Percentiles rank a stretch among this genome's conserved stretches.
These are phyloP conservation scores for Phlebopus sp. DNA, from an alignment of 1,284 basidiomycete species.

Conservation along the genomic window DNA sequence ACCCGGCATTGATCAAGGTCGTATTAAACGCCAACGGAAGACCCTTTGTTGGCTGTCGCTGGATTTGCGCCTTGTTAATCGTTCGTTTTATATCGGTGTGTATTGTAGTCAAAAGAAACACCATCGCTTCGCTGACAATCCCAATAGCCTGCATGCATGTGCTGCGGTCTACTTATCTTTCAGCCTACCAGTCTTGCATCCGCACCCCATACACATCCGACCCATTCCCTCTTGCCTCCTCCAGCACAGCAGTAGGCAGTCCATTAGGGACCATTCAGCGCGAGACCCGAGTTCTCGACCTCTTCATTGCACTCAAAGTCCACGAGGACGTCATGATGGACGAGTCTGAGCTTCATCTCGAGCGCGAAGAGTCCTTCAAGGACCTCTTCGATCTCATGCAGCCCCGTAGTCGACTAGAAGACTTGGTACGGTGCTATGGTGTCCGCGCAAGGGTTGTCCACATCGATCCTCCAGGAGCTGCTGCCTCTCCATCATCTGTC, in stretches of 20 bases:
- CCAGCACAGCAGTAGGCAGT: slow-evolving; percentile 27
- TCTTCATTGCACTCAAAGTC: slow-evolving; percentile 74
- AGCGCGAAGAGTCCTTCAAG: slow-evolving; percentile 67
- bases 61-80: slow-evolving; percentile 62
- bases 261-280: slow-evolving; percentile 44
- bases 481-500: no score
- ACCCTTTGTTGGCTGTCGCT: slow-evolving; percentile 66
- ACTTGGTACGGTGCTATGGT: slow-evolving; percentile 52
- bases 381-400: slow-evolving; percentile 75
- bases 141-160: slow-evolving; percentile 71
- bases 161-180: slow-evolving; percentile 68
- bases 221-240: slow-evolving; percentile 57
- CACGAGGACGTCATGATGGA: slow-evolving; percentile 72
- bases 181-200: slow-evolving; percentile 59
- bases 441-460: no score
- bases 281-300: slow-evolving; percentile 70
- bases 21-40: slow-evolving; percentile 53
- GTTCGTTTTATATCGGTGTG: slow-evolving; percentile 62
- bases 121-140: slow-evolving; percentile 13
- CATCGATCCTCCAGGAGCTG: no score
- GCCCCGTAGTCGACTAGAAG: slow-evolving; percentile 68
- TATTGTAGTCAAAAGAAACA: background rate
- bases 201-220: slow-evolving; percentile 68
- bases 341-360: slow-evolving; percentile 67
- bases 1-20: slow-evolving; percentile 37